These are phyloP conservation scores for Starmerella bacillaris DNA, from an alignment of 805 yeast species.

Conservation along the genomic window DNA sequence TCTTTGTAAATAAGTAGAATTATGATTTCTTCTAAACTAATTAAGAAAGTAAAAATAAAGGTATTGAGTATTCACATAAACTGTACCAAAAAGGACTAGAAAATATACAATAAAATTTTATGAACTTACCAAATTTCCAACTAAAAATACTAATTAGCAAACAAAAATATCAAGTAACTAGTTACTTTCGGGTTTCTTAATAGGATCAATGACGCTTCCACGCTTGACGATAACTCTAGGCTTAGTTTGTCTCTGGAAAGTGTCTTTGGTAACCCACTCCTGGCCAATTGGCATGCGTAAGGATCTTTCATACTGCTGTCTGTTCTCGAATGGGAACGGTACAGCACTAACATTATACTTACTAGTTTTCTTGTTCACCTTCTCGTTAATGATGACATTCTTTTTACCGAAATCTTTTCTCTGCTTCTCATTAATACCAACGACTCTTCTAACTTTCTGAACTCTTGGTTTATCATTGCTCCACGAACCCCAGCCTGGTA, in stretches of 20 bases:
- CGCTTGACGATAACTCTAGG: slow-evolving; percentile 75
- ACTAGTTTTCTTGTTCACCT: slow-evolving; percentile 60
- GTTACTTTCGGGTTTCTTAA: too few relatives aligned
- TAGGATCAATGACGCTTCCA: slow-evolving; percentile 79
- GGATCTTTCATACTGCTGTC: slow-evolving; percentile 88
- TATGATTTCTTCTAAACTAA: background rate
- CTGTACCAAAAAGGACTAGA: background rate
- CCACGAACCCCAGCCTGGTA: slow-evolving; percentile 99
- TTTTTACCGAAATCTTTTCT: slow-evolving; percentile 62
- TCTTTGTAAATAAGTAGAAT: slow-evolving; percentile 39
- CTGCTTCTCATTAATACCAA: slow-evolving; percentile 59
- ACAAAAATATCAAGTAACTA: too few relatives aligned
- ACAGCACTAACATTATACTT: slow-evolving; percentile 80
- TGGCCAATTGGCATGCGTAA: slow-evolving; percentile 92
- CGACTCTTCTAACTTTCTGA: slow-evolving; percentile 49
- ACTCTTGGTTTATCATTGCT: slow-evolving; percentile 48
- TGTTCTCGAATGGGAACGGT: slow-evolving; percentile 84
- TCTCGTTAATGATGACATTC: slow-evolving; percentile 79
- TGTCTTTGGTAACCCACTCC: slow-evolving; percentile 81
- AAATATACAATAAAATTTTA: too few relatives aligned
- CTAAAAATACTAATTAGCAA: too few relatives aligned
- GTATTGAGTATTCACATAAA: background rate
- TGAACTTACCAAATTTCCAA: too few relatives aligned
- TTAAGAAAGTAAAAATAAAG: background rate
- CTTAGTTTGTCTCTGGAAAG: slow-evolving; percentile 75